Percentiles rank a stretch among this genome's conserved stretches.
Evolutionary conservation across 495 filamentous ascomycete species (phyloP).

Genomic region (Xylaria flabelliformis): DNA sequence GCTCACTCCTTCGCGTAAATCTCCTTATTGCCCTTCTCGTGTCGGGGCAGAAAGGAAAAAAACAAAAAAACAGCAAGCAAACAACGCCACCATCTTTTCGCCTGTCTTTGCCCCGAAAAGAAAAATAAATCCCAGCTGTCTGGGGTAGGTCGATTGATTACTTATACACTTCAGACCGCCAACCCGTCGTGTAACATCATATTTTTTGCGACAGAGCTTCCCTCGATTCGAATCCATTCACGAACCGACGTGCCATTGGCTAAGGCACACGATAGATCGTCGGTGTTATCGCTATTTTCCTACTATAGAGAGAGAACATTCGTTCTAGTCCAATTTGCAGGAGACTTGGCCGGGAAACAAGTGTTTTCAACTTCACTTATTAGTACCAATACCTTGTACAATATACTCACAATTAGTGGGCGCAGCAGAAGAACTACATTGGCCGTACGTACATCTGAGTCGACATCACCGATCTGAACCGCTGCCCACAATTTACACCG

Average conservation of each 20-base stretch:
- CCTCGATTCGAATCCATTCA: neutral
- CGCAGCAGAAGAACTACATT: neutral
- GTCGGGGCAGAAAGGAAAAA: neutral
- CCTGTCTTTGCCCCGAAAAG: conserved; percentile 8
- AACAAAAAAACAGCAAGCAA: conserved; percentile 1
- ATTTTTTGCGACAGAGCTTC: conserved; percentile 1
- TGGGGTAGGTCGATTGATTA: neutral
- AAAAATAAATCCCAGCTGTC: neutral
- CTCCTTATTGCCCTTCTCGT: neutral
- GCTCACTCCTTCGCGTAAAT: conserved; percentile 3
- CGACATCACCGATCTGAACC: neutral
- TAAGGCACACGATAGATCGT: conserved; percentile 9
- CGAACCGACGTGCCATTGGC: neutral
- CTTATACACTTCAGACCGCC: conserved; percentile 1
- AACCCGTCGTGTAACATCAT: conserved; percentile 14
- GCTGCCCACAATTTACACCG: neutral
- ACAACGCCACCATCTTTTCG: neutral
- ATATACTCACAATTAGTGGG: conserved; percentile 9
- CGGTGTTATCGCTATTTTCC: neutral
- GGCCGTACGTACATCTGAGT: neutral
- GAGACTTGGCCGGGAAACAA: conserved; percentile 11
- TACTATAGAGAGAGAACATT: conserved; percentile 13
- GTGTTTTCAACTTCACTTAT: neutral
- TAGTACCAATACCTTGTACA: conserved; percentile 15
- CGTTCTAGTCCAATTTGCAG: neutral